These are phyloP conservation scores for Aspergillus sp. DNA, from an alignment of 2,329 filamentous ascomycete species.

Conservation along the genomic window DNA sequence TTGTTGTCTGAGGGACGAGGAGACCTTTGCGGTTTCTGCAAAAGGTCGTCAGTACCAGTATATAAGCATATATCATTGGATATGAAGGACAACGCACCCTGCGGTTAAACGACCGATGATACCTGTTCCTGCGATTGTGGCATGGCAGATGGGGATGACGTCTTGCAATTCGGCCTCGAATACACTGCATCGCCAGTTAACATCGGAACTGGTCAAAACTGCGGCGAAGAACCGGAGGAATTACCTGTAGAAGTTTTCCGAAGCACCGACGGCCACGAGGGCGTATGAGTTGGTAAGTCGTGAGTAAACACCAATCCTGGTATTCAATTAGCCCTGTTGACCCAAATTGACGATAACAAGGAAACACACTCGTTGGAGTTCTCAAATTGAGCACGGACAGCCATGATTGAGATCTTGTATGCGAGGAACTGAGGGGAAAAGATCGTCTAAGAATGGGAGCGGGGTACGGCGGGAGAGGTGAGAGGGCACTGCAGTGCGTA, in stretches of 20 bases:
- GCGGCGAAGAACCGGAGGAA: neutral
- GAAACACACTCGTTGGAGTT: constrained; percentile 49
- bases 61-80: neutral
- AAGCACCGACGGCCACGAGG: constrained; percentile 88
- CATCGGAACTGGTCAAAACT: neutral
- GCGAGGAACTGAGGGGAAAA: constrained; percentile 4
- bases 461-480: constrained; percentile 10
- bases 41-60: neutral
- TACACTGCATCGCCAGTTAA: constrained; percentile 56
- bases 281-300: constrained; percentile 98
- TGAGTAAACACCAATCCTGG: constrained; percentile 91
- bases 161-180: constrained; percentile 98
- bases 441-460: neutral
- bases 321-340: neutral
- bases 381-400: constrained; percentile 51
- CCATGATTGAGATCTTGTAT: constrained; percentile 34
- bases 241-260: constrained; percentile 96
- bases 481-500: neutral
- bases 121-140: constrained; percentile 92
- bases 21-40: constrained; percentile 89
- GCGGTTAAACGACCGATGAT: constrained; percentile 95
- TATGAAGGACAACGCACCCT: constrained; percentile 58
- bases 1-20: constrained; percentile 91
- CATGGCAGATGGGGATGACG: constrained; percentile 93
- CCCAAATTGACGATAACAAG: neutral